A percentile compares a stretch with the other conserved stretches of the same genome.
phyloP scores from a whole-genome alignment of 1,284 basidiomycete species.

The Ganoderma sinense region DNA sequence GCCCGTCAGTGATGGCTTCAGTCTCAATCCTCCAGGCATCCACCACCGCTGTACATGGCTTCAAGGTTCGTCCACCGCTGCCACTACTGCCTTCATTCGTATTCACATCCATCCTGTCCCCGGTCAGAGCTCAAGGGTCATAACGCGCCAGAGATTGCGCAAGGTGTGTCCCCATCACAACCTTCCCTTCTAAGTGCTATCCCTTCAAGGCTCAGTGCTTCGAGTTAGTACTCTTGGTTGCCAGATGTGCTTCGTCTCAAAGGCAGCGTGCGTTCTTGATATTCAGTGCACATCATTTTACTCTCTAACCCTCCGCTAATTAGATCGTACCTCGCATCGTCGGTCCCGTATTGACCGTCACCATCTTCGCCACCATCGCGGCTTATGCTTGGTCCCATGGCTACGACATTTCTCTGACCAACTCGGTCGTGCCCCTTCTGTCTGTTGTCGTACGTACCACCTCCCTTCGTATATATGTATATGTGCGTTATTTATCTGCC shows the following conservation, averaged over 20 bases:
- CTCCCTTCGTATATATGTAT: background rate
- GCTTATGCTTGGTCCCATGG: constrained; percentile 66
- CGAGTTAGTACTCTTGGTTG: constrained; percentile 83
- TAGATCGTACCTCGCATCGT: constrained; percentile 73
- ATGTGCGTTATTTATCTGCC: background rate
- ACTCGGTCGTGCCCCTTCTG: constrained; percentile 83
- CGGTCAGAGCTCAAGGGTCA: constrained; percentile 36
- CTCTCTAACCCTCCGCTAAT: constrained; percentile 36
- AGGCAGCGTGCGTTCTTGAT: constrained; percentile 64
- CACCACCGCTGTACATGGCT: constrained; percentile 14
- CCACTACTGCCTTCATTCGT: background rate
- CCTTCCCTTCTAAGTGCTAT: constrained; percentile 1
- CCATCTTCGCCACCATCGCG: constrained; percentile 72
- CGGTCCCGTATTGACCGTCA: constrained; percentile 86
- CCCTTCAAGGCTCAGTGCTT: background rate
- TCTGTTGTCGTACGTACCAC: constrained; percentile 82
- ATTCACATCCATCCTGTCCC: background rate
- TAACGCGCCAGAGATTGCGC: constrained; percentile 42
- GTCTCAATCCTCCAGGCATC: constrained; percentile 21
- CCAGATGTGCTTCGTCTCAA: constrained; percentile 86
- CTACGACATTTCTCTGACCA: constrained; percentile 64
- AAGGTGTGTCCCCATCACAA: constrained; percentile 36
- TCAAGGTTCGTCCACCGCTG: constrained; percentile 18
- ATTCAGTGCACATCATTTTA: background rate
- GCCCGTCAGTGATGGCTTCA: constrained; percentile 13